A percentile compares a stretch with the other conserved stretches of the same genome.
Conservation (phyloP, 768 basidiomycete species). For the Leucogyrophana mollusca region DNA sequence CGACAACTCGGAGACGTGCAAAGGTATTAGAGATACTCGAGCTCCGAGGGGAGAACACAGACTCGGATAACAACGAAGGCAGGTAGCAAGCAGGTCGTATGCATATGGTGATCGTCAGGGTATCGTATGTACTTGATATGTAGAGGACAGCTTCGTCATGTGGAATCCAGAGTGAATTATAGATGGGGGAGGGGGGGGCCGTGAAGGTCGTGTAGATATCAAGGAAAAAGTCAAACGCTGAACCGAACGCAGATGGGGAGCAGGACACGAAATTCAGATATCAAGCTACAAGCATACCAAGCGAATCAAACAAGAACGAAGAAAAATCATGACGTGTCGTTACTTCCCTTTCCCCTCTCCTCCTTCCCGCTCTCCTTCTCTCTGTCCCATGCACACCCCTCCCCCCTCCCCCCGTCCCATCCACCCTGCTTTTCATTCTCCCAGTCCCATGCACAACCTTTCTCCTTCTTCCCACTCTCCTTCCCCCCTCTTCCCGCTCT, state of each 20-base stretch:
- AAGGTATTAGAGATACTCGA: no score
- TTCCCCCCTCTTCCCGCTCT: no score
- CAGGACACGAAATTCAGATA: neutral
- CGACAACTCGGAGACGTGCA: no score
- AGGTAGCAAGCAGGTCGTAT: no score
- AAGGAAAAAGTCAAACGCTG: neutral
- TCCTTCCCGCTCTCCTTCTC: slow-evolving; percentile 36
- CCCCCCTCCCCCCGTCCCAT: slow-evolving; percentile 42
- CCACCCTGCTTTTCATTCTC: no score
- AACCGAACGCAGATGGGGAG: no score
- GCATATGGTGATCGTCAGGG: neutral
- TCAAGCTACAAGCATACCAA: neutral
- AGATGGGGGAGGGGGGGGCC: no score
- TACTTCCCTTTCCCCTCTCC: slow-evolving; percentile 45
- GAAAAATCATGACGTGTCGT: slow-evolving; percentile 73
- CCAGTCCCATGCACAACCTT: no score
- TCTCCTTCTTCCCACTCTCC: no score
- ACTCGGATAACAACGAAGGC: no score
- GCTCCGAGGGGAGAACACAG: no score
- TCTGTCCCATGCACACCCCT: slow-evolving; percentile 30
- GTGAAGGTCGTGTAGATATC: no score
- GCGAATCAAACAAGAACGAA: slow-evolving; percentile 78
- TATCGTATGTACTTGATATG: slow-evolving; percentile 1
- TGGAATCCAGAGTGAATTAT: neutral
- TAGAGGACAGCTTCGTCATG: slow-evolving; percentile 3